These are phyloP conservation scores for Ceriops zippeliana DNA, from an alignment of 345 rosid species.

Conservation along the genomic window DNA sequence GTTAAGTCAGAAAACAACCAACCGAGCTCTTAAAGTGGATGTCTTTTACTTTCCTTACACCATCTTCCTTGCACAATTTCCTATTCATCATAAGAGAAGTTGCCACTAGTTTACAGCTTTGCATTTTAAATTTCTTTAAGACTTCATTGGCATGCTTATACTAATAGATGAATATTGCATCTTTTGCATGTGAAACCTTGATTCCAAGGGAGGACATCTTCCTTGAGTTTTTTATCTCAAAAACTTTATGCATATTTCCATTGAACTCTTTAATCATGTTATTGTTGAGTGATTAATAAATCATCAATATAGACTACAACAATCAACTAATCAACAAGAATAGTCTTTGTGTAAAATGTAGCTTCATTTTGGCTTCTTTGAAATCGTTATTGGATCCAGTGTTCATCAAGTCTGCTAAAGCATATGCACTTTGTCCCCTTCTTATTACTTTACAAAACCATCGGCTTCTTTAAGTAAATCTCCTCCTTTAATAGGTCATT, in stretches of 20 bases:
- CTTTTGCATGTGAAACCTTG: too few relatives aligned
- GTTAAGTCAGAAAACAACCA: not conserved
- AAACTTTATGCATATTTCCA: not conserved
- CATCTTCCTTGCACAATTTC: not conserved
- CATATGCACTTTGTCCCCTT: not conserved
- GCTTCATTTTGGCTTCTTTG: not conserved
- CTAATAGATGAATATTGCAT: not conserved
- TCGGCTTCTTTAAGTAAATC: not conserved
- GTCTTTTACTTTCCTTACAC: not conserved
- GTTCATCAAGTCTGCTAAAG: not conserved
- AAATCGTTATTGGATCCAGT: not conserved
- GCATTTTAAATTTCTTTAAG: not conserved
- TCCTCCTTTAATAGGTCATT: not conserved
- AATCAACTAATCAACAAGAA: not conserved
- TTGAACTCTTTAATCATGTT: not conserved
- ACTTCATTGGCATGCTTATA: not conserved
- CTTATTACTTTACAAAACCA: not conserved
- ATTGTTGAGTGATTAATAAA: not conserved
- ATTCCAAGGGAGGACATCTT: not conserved
- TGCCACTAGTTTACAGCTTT: not conserved
- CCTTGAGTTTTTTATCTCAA: not conserved
- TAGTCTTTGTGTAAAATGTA: not conserved
- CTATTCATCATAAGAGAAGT: not conserved
- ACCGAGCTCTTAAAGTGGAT: not conserved
- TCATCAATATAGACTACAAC: not conserved